These are phyloP conservation scores for Paramecium octaurelia DNA, from an alignment of 73 alveolate species.

Conservation along the genomic window DNA sequence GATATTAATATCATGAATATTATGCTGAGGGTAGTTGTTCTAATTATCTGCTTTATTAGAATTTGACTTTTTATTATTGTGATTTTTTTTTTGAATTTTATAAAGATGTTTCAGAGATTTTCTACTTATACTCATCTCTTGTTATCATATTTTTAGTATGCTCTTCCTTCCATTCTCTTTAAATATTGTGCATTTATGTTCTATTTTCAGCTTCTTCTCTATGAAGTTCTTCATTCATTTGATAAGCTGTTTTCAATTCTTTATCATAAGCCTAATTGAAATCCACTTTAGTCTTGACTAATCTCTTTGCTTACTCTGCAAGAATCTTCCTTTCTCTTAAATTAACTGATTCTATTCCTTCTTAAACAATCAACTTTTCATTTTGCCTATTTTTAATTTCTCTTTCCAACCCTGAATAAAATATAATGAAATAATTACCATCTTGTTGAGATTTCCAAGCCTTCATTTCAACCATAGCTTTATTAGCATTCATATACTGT, in stretches of 20 bases:
- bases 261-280: constrained; percentile 74
- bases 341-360: constrained; percentile 80
- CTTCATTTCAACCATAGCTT: constrained; percentile 95
- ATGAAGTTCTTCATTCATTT: constrained; percentile 83
- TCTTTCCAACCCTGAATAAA: constrained; percentile 85
- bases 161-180: constrained; percentile 71
- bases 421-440: constrained; percentile 43
- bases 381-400: constrained; percentile 90
- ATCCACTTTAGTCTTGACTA: constrained; percentile 77
- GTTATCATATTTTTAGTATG: constrained; percentile 69
- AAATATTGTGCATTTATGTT: constrained; percentile 80
- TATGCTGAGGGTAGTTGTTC: not conserved
- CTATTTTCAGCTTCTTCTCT: constrained; percentile 87
- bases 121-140: constrained; percentile 58
- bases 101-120: constrained; percentile 44
- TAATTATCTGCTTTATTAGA: not conserved
- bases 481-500: constrained; percentile 91
- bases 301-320: constrained; percentile 77
- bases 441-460: constrained; percentile 95
- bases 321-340: constrained; percentile 81
- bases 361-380: constrained; percentile 88
- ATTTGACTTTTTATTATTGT: not conserved
- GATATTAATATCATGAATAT: not conserved
- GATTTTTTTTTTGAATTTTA: constrained; percentile 33
- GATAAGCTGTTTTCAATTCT: constrained; percentile 73